Percentiles rank a stretch among this genome's conserved stretches.
These are phyloP conservation scores for Hibiscus trionum DNA, from an alignment of 345 rosid genomes.

Conservation along the genomic window DNA sequence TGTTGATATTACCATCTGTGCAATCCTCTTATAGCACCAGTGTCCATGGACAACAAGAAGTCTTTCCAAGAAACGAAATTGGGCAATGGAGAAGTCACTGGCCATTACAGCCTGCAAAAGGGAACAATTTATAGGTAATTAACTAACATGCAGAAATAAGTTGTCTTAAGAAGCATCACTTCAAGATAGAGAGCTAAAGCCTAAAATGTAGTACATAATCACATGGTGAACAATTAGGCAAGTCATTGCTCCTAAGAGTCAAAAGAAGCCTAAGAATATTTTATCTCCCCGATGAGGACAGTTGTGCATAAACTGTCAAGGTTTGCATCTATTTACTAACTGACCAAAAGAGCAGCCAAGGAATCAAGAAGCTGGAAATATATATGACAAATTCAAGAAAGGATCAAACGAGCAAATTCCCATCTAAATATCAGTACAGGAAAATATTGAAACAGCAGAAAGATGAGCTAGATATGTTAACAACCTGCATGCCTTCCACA, in stretches of 20 bases:
- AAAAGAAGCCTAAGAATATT: background rate
- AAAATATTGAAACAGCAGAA: background rate
- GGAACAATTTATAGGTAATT: background rate
- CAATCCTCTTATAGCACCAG: constrained; percentile 97
- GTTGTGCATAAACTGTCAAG: too few relatives aligned
- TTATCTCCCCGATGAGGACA: too few relatives aligned
- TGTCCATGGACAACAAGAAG: constrained; percentile 96
- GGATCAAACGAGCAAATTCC: background rate
- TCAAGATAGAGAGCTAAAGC: background rate
- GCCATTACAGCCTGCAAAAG: constrained; percentile 94
- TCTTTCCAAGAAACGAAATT: constrained; percentile 88
- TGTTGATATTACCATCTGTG: constrained; percentile 72
- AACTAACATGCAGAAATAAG: background rate
- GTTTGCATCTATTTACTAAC: too few relatives aligned
- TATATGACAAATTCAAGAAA: background rate
- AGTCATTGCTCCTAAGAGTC: background rate
- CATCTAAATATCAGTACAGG: background rate
- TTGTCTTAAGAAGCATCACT: background rate
- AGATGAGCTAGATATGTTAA: constrained; percentile 13
- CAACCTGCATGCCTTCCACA: constrained; percentile 98
- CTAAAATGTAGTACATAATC: background rate
- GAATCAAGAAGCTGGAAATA: too few relatives aligned
- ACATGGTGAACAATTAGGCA: background rate
- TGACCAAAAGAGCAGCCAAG: too few relatives aligned
- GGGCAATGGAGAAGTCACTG: constrained; percentile 91